These are phyloP conservation scores for Niveomyces coronatus DNA, from an alignment of 2,329 filamentous ascomycete species.

Conservation along the genomic window DNA sequence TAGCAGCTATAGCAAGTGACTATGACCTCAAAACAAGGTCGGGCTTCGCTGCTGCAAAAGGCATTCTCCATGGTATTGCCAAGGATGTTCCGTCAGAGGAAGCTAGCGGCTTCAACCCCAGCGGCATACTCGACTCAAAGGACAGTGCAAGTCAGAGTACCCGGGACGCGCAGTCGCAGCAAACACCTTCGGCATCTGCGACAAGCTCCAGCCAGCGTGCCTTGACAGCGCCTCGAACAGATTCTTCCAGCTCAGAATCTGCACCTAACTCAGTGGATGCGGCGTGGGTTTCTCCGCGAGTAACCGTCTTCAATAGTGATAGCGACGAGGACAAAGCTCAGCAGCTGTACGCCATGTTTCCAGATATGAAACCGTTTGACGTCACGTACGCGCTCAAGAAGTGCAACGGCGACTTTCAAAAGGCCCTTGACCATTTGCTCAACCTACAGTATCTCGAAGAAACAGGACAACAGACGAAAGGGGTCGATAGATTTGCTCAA, in stretches of 20 bases:
- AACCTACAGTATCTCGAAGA: slow-evolving; percentile 71
- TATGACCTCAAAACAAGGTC: slow-evolving; percentile 49
- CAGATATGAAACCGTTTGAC: slow-evolving; percentile 53
- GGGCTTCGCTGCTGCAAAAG: slow-evolving; percentile 43
- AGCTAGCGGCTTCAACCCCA: slow-evolving; percentile 66
- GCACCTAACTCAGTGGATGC: slow-evolving; percentile 16
- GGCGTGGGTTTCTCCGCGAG: slow-evolving; percentile 16
- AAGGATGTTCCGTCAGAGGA: slow-evolving; percentile 56
- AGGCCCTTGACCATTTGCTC: slow-evolving; percentile 69
- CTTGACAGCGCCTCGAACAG: slow-evolving; percentile 19
- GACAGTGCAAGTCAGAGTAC: slow-evolving; percentile 18
- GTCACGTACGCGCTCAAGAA: slow-evolving; percentile 59
- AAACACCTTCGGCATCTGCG: slow-evolving; percentile 17
- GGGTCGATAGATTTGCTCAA: slow-evolving; percentile 72
- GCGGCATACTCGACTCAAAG: slow-evolving; percentile 47
- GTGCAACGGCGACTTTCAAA: slow-evolving; percentile 53
- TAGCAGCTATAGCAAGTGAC: slow-evolving; percentile 67
- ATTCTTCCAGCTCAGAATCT: slow-evolving; percentile 18
- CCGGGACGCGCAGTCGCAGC: slow-evolving; percentile 13
- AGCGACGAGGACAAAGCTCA: slow-evolving; percentile 52
- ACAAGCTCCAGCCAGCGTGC: slow-evolving; percentile 19
- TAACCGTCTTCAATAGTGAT: slow-evolving; percentile 27
- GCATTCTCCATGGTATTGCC: slow-evolving; percentile 56
- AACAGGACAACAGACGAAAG: slow-evolving; percentile 51
- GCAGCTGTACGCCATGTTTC: slow-evolving; percentile 61